These are phyloP conservation scores for Guyanaporus albipodus DNA, from an alignment of 768 basidiomycete species.

Conservation along the genomic window DNA sequence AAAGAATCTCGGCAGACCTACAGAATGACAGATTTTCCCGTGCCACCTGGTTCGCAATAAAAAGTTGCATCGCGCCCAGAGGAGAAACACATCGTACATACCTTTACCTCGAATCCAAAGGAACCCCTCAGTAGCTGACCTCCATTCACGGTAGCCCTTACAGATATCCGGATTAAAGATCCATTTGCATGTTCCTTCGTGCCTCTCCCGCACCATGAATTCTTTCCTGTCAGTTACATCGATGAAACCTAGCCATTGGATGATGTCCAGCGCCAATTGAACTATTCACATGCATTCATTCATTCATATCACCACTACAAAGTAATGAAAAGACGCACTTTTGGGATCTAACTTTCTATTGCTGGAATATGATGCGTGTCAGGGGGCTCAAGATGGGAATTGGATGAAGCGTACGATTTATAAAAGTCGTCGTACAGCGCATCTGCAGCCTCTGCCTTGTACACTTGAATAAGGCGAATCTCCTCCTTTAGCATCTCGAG, in stretches of 20 bases:
- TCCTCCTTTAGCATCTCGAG: slow-evolving; percentile 24
- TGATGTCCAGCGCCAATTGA: slow-evolving; percentile 19
- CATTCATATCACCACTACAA: slow-evolving; percentile 1
- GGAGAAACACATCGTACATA: not conserved
- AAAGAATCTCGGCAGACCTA: slow-evolving; percentile 3
- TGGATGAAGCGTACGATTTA: slow-evolving; percentile 9
- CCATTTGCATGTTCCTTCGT: slow-evolving; percentile 25
- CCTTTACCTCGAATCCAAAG: slow-evolving; percentile 27
- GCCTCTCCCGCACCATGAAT: slow-evolving; percentile 23
- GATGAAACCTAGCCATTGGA: slow-evolving; percentile 24
- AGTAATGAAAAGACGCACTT: slow-evolving; percentile 6
- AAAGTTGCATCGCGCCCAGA: not conserved
- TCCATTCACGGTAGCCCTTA: slow-evolving; percentile 17
- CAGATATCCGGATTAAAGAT: slow-evolving; percentile 19
- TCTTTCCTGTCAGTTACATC: slow-evolving; percentile 24
- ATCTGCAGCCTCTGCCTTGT: slow-evolving; percentile 16
- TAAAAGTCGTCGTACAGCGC: slow-evolving; percentile 21
- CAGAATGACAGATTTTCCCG: slow-evolving; percentile 26
- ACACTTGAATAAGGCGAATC: slow-evolving; percentile 17
- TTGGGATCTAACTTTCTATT: slow-evolving; percentile 21
- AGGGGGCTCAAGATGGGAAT: not conserved
- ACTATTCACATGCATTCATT: slow-evolving; percentile 10
- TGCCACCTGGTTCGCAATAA: slow-evolving; percentile 13
- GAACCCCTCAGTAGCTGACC: slow-evolving; percentile 17
- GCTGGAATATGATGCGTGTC: slow-evolving; percentile 7